These are phyloP conservation scores for Rhodosporidiobolus sp. DNA, from an alignment of 768 basidiomycete species.

Conservation along the genomic window DNA sequence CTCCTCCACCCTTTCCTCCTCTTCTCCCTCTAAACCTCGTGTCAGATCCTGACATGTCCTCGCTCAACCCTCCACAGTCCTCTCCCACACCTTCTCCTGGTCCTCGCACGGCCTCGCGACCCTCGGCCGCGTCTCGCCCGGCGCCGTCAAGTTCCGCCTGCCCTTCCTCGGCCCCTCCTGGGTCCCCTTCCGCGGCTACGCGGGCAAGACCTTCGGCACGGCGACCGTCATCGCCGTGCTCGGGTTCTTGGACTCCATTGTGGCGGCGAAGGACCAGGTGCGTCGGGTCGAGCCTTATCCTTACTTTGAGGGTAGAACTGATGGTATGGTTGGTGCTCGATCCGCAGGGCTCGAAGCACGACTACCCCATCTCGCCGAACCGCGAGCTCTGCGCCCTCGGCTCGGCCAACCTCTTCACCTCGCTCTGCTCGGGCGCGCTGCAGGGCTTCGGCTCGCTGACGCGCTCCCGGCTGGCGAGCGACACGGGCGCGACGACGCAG, in stretches of 20 bases:
- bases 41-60: too few species aligned
- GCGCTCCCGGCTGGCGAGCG: conserved; percentile 82
- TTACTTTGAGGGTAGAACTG: not conserved
- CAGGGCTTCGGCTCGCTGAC: conserved; percentile 94
- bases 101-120: conserved; percentile 66
- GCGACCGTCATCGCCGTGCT: conserved; percentile 70
- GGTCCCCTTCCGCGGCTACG: conserved; percentile 9
- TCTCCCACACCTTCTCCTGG: conserved; percentile 37
- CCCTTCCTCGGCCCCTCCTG: conserved; percentile 51
- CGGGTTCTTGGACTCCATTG: conserved; percentile 91
- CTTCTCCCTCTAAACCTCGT: too few species aligned
- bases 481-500: conserved; percentile 82
- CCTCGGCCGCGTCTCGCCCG: conserved; percentile 69
- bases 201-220: conserved; percentile 17
- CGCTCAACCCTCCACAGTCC: too few species aligned
- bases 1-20: too few species aligned
- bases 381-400: conserved; percentile 90
- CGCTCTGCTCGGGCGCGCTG: conserved; percentile 81
- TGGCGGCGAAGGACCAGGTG: conserved; percentile 76
- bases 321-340: not conserved
- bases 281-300: not conserved
- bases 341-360: conserved; percentile 18
- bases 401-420: conserved; percentile 51
- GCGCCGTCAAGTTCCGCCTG: conserved; percentile 64
- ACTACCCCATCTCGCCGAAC: conserved; percentile 60